phyloP scores from a whole-genome alignment of 768 basidiomycete genomes.

The Sarcodon sp. region DNA sequence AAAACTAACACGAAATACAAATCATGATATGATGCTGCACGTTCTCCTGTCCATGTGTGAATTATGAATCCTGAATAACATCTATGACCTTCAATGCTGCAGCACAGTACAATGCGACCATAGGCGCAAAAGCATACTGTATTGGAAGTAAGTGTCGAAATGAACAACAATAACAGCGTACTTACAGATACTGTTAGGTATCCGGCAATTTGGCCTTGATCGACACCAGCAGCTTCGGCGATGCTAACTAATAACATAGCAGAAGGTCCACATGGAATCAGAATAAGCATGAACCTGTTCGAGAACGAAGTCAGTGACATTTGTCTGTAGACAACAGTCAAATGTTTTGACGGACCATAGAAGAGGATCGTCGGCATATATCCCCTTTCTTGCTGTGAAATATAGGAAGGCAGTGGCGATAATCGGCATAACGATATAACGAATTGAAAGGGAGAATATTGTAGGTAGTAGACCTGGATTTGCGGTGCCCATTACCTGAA shows the following conservation, averaged over 20 bases:
- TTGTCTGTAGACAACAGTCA: not conserved
- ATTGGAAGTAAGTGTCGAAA: not conserved
- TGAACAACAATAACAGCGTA: not conserved
- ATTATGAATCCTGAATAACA: not conserved
- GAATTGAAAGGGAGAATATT: constrained; percentile 12
- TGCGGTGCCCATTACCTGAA: constrained; percentile 12
- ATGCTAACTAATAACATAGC: constrained; percentile 18
- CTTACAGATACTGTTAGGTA: constrained; percentile 15
- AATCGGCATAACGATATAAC: constrained; percentile 16
- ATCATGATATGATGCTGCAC: too few relatives aligned
- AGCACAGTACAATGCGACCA: constrained; percentile 14
- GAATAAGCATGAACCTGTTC: constrained; percentile 15
- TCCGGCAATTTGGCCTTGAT: constrained; percentile 15
- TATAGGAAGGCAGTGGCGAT: constrained; percentile 13
- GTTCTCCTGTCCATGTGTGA: too few relatives aligned
- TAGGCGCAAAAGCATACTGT: constrained; percentile 16
- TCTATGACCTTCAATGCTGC: constrained; percentile 14
- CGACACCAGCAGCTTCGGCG: constrained; percentile 15
- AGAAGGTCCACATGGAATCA: constrained; percentile 16
- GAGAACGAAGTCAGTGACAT: not conserved
- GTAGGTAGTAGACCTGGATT: constrained; percentile 8
- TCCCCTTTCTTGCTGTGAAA: constrained; percentile 13
- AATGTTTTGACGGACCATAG: constrained; percentile 14
- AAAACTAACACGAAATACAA: too few relatives aligned
- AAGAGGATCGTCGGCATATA: constrained; percentile 16